Conservation (phyloP, 2,329 filamentous ascomycete species). For the Penicillium sp. region DNA sequence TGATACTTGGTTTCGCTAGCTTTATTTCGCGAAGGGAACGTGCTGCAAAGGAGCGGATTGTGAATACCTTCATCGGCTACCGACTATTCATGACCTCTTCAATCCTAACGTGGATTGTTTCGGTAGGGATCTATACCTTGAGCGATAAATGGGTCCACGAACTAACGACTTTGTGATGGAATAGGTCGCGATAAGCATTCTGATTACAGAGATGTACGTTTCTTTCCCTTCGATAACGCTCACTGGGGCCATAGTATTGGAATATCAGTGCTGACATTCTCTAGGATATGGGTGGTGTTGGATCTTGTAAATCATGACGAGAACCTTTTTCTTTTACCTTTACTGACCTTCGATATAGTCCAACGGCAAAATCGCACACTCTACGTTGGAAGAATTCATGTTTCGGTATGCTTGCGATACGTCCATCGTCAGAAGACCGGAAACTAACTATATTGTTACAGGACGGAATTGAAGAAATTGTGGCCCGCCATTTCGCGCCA, state of each 20-base stretch:
- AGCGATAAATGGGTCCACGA: neutral
- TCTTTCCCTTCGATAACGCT: neutral
- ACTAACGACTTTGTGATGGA: neutral
- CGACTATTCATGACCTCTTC: slow-evolving; percentile 83
- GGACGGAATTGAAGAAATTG: slow-evolving; percentile 69
- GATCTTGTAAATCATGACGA: neutral
- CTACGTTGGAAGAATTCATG: slow-evolving; percentile 91
- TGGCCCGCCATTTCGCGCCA: slow-evolving; percentile 91
- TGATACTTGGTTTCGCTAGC: slow-evolving; percentile 1
- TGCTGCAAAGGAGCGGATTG: slow-evolving; percentile 84
- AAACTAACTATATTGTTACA: neutral
- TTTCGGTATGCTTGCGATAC: slow-evolving; percentile 74
- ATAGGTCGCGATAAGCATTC: slow-evolving; percentile 19
- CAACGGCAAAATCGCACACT: slow-evolving; percentile 81
- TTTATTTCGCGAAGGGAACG: slow-evolving; percentile 18
- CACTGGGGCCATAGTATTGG: neutral
- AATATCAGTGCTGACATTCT: neutral
- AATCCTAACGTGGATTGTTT: slow-evolving; percentile 96
- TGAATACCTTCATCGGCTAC: slow-evolving; percentile 88
- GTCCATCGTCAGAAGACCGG: neutral
- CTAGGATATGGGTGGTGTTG: slow-evolving; percentile 82
- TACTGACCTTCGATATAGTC: neutral
- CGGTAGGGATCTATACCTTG: slow-evolving; percentile 47
- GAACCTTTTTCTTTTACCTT: slow-evolving; percentile 43
- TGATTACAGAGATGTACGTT: slow-evolving; percentile 20